Percentiles rank a stretch among this genome's conserved stretches.
These are phyloP conservation scores for Penicillium psychrosexuale DNA, from an alignment of 2,329 filamentous ascomycete genomes.

Conservation along the genomic window DNA sequence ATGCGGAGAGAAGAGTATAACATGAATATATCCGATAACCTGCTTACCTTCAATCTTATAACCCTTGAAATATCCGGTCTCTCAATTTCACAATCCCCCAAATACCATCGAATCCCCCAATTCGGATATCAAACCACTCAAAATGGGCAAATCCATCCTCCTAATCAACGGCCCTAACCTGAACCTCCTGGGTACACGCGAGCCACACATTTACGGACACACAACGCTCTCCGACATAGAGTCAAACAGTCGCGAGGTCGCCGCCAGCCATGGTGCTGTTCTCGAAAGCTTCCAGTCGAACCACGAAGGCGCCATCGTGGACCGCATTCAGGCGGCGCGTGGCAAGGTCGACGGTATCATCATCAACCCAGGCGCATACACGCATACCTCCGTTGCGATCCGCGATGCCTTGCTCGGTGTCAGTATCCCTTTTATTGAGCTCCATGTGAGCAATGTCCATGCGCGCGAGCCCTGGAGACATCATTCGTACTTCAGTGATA, in stretches of 20 bases:
- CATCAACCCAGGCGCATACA: slow-evolving; percentile 73
- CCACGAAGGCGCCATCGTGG: slow-evolving; percentile 70
- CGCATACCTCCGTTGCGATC: slow-evolving; percentile 72
- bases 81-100: neutral
- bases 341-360: slow-evolving; percentile 58
- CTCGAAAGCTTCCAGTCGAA: slow-evolving; percentile 70
- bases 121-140: neutral
- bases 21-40: slow-evolving; percentile 1
- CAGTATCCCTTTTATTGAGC: slow-evolving; percentile 69
- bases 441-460: slow-evolving; percentile 76
- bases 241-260: slow-evolving; percentile 49
- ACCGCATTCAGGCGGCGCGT: slow-evolving; percentile 68
- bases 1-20: slow-evolving; percentile 12
- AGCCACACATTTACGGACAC: slow-evolving; percentile 69
- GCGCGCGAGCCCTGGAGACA: slow-evolving; percentile 65
- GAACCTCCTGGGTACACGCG: slow-evolving; percentile 72
- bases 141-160: slow-evolving; percentile 53
- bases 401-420: slow-evolving; percentile 71
- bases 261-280: slow-evolving; percentile 46
- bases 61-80: neutral
- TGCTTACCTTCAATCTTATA: neutral
- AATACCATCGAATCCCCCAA: neutral
- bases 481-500: slow-evolving; percentile 71
- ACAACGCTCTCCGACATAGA: slow-evolving; percentile 65
- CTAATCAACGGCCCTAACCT: slow-evolving; percentile 81